Conservation (phyloP, 2,329 filamentous ascomycete species). For the Achaetomium macrosporum region DNA sequence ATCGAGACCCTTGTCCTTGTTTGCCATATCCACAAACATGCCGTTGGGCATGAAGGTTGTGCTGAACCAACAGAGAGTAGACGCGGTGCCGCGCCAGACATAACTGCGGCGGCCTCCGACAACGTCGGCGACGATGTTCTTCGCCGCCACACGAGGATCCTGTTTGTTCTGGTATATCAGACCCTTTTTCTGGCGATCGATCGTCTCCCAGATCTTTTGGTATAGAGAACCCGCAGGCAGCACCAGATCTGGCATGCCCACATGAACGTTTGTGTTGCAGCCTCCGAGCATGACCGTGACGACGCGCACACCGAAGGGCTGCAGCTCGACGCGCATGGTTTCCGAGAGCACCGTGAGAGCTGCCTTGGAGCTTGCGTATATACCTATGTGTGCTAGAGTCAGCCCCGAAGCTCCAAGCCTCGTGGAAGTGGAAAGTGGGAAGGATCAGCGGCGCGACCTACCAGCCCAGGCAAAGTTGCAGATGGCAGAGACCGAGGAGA, state of each 20-base stretch:
- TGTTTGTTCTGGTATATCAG: background rate
- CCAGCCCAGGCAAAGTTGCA: slow-evolving; percentile 14
- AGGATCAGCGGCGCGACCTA: background rate
- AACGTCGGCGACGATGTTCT: background rate
- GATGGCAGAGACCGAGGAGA: background rate
- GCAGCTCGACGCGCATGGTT: slow-evolving; percentile 19
- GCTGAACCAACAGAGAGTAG: background rate
- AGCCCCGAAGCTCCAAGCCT: background rate
- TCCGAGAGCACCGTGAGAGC: slow-evolving; percentile 12
- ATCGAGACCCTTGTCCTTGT: background rate
- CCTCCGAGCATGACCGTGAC: slow-evolving; percentile 19
- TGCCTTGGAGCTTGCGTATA: slow-evolving; percentile 17
- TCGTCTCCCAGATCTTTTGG: background rate
- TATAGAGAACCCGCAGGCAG: background rate
- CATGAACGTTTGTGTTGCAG: background rate
- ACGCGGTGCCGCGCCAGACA: background rate
- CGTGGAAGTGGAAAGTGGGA: background rate
- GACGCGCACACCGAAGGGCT: slow-evolving; percentile 20
- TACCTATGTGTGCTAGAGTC: background rate
- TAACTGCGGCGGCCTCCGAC: background rate
- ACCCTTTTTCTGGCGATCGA: slow-evolving; percentile 1
- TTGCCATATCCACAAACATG: background rate
- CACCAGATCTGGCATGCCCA: background rate
- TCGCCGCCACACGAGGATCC: background rate
- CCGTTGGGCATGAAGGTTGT: background rate